Evolutionary conservation across 1,284 basidiomycete genomes (phyloP).

Genomic region (Irpex lacteus): DNA sequence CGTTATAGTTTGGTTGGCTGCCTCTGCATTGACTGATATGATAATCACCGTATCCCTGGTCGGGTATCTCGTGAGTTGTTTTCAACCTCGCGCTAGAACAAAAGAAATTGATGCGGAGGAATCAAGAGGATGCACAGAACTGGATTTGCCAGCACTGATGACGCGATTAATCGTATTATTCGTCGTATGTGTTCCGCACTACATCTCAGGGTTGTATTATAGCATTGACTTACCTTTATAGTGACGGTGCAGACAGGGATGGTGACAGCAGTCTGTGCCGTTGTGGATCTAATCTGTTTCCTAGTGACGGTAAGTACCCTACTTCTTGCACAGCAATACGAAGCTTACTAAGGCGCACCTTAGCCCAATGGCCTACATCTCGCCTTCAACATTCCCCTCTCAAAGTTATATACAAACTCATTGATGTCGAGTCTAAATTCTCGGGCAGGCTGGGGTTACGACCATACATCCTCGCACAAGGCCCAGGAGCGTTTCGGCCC

Average conservation of each 20-base stretch:
- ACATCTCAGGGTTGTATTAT: not conserved
- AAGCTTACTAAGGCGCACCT: constrained; percentile 6
- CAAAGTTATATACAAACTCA: constrained; percentile 31
- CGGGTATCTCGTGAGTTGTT: constrained; percentile 25
- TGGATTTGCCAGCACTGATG: constrained; percentile 31
- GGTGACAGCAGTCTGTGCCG: constrained; percentile 31
- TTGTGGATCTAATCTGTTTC: constrained; percentile 28
- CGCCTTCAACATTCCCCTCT: constrained; percentile 28
- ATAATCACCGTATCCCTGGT: constrained; percentile 28
- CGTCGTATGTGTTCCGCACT: constrained; percentile 29
- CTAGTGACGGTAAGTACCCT: constrained; percentile 20
- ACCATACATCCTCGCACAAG: not conserved
- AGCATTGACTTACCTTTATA: constrained; percentile 6
- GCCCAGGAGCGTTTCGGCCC: not conserved
- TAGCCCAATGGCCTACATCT: not conserved
- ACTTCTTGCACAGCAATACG: not conserved
- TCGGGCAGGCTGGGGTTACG: constrained; percentile 26
- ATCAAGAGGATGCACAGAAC: constrained; percentile 38
- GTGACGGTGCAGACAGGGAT: constrained; percentile 33
- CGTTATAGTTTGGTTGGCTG: constrained; percentile 34
- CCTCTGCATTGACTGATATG: constrained; percentile 29
- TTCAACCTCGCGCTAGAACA: not conserved
- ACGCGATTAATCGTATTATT: constrained; percentile 37
- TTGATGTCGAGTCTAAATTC: constrained; percentile 32
- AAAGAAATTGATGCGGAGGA: not conserved